Base-by-base conservation (phyloP, 768 basidiomycete species). In the Podaxis sp. region DNA sequence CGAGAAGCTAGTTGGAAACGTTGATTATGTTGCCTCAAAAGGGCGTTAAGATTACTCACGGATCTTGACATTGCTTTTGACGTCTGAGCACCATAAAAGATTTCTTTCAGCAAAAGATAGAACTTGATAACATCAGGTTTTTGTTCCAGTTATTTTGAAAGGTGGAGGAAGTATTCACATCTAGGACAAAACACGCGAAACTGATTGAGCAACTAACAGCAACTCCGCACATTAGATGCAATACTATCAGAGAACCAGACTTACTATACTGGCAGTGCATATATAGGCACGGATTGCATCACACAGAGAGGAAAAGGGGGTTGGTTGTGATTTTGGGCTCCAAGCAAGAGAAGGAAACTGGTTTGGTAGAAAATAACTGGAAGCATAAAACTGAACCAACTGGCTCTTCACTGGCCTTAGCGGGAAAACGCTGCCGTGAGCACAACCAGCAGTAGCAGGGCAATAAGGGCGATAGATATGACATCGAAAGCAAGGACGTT, bases 381-480 rank as follows among this genome's bases (percentile, higher is more conserved):
- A 9, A 63, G 53, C 27, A 72, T 62, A 50, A 69, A 63, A 38
- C 57, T 59, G 53, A 66, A 68, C 70, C 70, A 72, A 21, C 59
- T 54, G 5, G 21, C 21, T 9, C 47, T 55, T 13, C 63, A 25
- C 25, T 44, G 53, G 9, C 61, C 42, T 40, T 46, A 38, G 5
- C 18, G 47, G 3, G 63, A 63, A 14, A 60, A 50, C 3, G 28
- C 36, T 10, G 59, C 51, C 2, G 59, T 55, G 4, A 44, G 11
- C 13, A 52, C 38, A 5, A 59, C 50, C n/a, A 51, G 42, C 37
- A 52, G 32, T 11, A 60, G 53, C 16, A 52, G 36, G n/a, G 46
- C 1, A 21, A 52, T 18, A n/a, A 59, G 23, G 18, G 46, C 2
- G 42, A 32, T 21, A 7, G 58, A 25, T 5, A 14, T 2, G 13